These are phyloP conservation scores for Ottelia alismoides DNA, from an alignment of 106 monocot genomes.

Conservation along the genomic window DNA sequence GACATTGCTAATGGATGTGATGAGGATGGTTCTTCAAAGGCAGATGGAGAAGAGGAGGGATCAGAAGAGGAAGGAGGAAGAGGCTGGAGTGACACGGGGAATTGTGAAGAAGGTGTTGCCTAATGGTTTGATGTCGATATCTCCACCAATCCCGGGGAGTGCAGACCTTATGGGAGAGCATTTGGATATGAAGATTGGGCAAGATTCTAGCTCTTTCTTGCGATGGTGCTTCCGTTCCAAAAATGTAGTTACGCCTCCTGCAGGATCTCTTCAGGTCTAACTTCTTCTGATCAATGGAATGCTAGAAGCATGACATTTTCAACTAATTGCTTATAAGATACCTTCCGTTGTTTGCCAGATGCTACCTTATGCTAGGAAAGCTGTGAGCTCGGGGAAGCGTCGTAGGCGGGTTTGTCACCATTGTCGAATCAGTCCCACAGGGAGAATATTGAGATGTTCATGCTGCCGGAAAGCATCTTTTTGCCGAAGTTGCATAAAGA, in stretches of 20 bases:
- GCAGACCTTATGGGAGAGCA: not conserved
- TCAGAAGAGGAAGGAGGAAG: constrained; percentile 6
- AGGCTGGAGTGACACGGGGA: not conserved
- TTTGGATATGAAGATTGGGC: constrained; percentile 11
- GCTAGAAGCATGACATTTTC: not conserved
- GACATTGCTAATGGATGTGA: constrained; percentile 7
- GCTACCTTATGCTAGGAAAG: constrained; percentile 22
- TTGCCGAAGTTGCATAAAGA: constrained; percentile 44
- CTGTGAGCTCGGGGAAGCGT: constrained; percentile 11
- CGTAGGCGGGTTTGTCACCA: constrained; percentile 34
- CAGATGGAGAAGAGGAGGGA: constrained; percentile 7
- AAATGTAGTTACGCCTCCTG: constrained; percentile 51
- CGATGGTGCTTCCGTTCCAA: constrained; percentile 68
- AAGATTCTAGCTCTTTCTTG: constrained; percentile 10
- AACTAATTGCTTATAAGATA: not conserved
- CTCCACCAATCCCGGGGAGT: constrained; percentile 1
- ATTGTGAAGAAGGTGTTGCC: constrained; percentile 18
- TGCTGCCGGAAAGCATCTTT: constrained; percentile 26
- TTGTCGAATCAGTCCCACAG: constrained; percentile 22
- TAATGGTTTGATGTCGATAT: constrained; percentile 79
- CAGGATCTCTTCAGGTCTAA: constrained; percentile 26
- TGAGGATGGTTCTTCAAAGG: constrained; percentile 11
- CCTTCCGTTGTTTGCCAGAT: constrained; percentile 12
- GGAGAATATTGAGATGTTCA: constrained; percentile 15
- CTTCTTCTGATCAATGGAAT: constrained; percentile 1